Percentiles rank a stretch among this genome's conserved stretches.
These are phyloP conservation scores for Penicillium sp. DNA, from an alignment of 2,329 filamentous ascomycete genomes.

Conservation along the genomic window DNA sequence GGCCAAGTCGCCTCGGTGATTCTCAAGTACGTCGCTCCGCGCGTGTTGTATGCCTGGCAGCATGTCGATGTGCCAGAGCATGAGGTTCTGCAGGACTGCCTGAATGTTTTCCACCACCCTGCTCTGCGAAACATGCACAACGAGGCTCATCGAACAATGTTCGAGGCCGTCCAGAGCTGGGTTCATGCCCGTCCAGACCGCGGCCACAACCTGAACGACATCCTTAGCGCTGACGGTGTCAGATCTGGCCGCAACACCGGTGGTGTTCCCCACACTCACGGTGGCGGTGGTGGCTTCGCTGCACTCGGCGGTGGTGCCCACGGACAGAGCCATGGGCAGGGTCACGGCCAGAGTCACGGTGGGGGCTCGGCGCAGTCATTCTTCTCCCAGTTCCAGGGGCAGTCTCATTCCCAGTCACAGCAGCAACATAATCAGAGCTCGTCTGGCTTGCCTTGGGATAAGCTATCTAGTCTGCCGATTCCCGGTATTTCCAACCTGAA, in stretches of 20 bases:
- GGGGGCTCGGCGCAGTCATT: slow-evolving; percentile 22
- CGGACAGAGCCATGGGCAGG: slow-evolving; percentile 10
- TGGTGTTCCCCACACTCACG: slow-evolving; percentile 34
- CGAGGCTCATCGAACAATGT: slow-evolving; percentile 88
- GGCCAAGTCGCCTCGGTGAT: slow-evolving; percentile 71
- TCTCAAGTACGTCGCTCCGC: slow-evolving; percentile 81
- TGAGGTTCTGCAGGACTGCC: slow-evolving; percentile 77
- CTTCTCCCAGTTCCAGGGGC: slow-evolving; percentile 12
- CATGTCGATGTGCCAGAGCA: slow-evolving; percentile 78
- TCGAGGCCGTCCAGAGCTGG: slow-evolving; percentile 79
- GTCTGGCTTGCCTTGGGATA: slow-evolving; percentile 24
- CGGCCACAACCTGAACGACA: slow-evolving; percentile 64
- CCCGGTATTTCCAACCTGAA: slow-evolving; percentile 38
- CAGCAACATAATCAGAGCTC: slow-evolving; percentile 11
- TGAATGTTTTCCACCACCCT: slow-evolving; percentile 87
- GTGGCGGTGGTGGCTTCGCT: slow-evolving; percentile 25
- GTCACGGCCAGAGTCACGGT: slow-evolving; percentile 14
- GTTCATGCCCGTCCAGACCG: slow-evolving; percentile 66
- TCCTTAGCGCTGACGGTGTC: slow-evolving; percentile 83
- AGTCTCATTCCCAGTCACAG: slow-evolving; percentile 22
- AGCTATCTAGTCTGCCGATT: slow-evolving; percentile 25
- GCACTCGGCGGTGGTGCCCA: slow-evolving; percentile 23
- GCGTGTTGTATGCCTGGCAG: slow-evolving; percentile 90
- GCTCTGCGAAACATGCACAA: slow-evolving; percentile 70
- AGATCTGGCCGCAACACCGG: slow-evolving; percentile 69